Conservation (phyloP, 805 yeast species). For the Candida sakaeoensis region DNA sequence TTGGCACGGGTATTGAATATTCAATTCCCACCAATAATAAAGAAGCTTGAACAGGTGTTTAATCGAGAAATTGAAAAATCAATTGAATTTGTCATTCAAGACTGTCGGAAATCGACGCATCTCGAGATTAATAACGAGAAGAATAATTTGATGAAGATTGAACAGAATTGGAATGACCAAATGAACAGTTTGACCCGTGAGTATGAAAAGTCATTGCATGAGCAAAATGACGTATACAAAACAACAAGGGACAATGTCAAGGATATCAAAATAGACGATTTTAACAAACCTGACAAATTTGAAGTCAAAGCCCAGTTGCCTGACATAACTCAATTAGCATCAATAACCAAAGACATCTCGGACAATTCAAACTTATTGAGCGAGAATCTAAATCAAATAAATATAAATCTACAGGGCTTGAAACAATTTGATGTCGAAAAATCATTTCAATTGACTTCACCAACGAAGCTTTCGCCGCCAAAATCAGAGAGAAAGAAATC, state of each 20-base stretch:
- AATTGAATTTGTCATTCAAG: not conserved
- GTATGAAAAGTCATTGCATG: not conserved
- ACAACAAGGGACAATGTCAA: not conserved
- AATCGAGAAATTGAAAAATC: not conserved
- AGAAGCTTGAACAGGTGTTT: not conserved
- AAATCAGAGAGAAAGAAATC: not conserved
- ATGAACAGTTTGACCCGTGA: not conserved
- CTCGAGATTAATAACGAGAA: constrained; percentile 4
- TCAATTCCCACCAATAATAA: constrained; percentile 2
- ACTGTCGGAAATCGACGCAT: not conserved
- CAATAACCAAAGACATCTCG: constrained; percentile 1
- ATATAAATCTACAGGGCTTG: constrained; percentile 1
- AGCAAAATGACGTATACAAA: not conserved
- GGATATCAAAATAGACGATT: not conserved
- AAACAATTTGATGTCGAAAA: constrained; percentile 7
- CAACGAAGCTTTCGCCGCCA: not conserved
- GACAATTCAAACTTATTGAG: not conserved
- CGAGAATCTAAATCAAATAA: constrained; percentile 2
- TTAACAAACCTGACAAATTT: not conserved
- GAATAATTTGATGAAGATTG: constrained; percentile 1
- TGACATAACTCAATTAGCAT: not conserved
- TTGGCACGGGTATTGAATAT: not conserved
- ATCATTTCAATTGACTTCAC: constrained; percentile 8
- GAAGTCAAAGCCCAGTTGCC: constrained; percentile 1
- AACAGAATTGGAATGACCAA: constrained; percentile 4